Evolutionary conservation across 352 stramenopile genomes (phyloP), one percentile per base, ranked within the genome.

Genomic region (Elongisporangium anandrum): DNA sequence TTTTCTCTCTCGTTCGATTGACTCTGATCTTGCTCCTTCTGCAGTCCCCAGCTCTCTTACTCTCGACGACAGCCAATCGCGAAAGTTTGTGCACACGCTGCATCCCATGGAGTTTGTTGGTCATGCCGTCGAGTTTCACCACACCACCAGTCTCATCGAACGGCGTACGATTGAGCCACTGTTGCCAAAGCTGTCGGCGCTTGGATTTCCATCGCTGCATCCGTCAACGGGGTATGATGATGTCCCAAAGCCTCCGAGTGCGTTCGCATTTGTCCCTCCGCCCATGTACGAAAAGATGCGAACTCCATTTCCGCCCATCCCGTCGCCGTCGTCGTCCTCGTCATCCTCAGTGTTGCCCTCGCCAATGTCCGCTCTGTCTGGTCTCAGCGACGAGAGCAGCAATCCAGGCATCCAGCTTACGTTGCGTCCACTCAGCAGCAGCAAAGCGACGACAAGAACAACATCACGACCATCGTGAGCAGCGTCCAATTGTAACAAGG

Each of bases 121-220:
- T 0, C 79, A 82, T 54, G 68, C 78, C 2, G 69, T 85, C 50
- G 78, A 88, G 3, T 72, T 92, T 57, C 75, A 63, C 22, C 70
- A 76, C 16, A 76, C 67, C 53, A 62, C 77, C 16, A 81, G 68
- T 34, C 79, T 77, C 57, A 73, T 92, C 5, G 74, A 88, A 49
- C 73, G 76, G 50, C 74, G 75, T 29, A 81, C 81, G 8, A 77
- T 88, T 54, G 79, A 89, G 61, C 75, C 77, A 17, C 64, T 78
- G 20, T 49, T 81, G n/a, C 72, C 81, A 3, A 59, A 68, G 20
- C 48, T 78, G 15, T 54, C 48, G 21, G 52, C 61, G 12, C 52
- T 75, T 21, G 60, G 66, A 2, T 41, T 41, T 15, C 29, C 29
- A 15, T 41, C 29, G 1, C 29, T 41, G 29, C 29, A 41, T 15